These are phyloP conservation scores for Aegilops bicornis DNA, from an alignment of 176 grass and related monocot species.

Conservation along the genomic window DNA sequence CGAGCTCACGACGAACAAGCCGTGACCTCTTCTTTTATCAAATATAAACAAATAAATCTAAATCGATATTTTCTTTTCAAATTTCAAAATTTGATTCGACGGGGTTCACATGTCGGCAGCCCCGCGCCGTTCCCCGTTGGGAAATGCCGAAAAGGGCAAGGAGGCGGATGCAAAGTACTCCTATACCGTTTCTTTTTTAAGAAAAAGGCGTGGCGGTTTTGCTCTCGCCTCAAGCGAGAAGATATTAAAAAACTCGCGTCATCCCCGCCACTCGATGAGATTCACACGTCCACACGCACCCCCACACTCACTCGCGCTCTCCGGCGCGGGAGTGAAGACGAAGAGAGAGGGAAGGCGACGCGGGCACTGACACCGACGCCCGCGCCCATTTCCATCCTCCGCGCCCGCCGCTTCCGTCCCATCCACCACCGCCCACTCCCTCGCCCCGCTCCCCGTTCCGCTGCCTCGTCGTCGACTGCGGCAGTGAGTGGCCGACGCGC, in stretches of 20 bases:
- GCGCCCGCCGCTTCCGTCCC: constrained; percentile 5
- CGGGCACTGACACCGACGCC: neutral
- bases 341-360: neutral
- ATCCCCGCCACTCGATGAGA: constrained; percentile 17
- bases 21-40: too few relatives aligned
- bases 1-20: too few relatives aligned
- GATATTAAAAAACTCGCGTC: constrained; percentile 14
- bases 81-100: neutral
- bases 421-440: neutral
- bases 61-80: neutral
- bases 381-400: constrained; percentile 19
- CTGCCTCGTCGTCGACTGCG: neutral
- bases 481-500: neutral
- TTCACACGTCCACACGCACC: constrained; percentile 14
- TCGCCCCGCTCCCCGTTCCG: neutral
- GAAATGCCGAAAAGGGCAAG: neutral
- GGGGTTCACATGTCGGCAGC: neutral
- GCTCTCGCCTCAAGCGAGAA: neutral
- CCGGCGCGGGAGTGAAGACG: neutral
- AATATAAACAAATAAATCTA: neutral
- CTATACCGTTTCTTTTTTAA: too few relatives aligned
- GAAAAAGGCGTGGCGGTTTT: neutral
- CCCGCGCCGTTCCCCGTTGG: neutral
- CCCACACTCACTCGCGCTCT: neutral
- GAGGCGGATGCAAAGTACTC: neutral